Conservation (phyloP, 345 rosid genomes). For the Eucalyptus polyanthemos region DNA sequence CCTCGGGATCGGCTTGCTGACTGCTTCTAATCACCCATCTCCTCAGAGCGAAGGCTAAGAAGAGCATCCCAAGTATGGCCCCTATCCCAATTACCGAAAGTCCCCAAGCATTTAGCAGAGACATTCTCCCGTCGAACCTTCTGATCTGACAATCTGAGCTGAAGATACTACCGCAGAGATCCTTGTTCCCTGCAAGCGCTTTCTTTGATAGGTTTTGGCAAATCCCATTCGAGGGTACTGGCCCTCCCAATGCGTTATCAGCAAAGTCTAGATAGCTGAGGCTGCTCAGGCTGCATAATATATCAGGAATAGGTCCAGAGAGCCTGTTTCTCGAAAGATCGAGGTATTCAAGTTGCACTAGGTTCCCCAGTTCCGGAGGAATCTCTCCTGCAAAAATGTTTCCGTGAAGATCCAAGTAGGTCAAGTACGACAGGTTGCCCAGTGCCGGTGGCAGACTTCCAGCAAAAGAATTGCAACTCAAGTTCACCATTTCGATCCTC, state of each 20-base stretch:
- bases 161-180: conserved; percentile 36
- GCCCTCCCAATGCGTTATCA: conserved; percentile 49
- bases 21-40: conserved; percentile 26
- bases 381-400: conserved; percentile 51
- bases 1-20: conserved; percentile 24
- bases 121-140: conserved; percentile 7
- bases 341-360: conserved; percentile 51
- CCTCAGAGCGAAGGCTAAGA: conserved; percentile 18
- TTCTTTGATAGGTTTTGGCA: conserved; percentile 39
- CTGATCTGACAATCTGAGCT: conserved; percentile 38
- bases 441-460: conserved; percentile 45
- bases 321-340: conserved; percentile 54
- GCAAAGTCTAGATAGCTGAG: conserved; percentile 39
- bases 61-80: conserved; percentile 15
- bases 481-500: conserved; percentile 59
- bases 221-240: conserved; percentile 42
- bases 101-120: conserved; percentile 34
- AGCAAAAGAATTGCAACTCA: conserved; percentile 44
- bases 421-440: conserved; percentile 59
- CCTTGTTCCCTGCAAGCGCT: conserved; percentile 47
- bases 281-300: conserved; percentile 32
- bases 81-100: conserved; percentile 35
- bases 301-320: conserved; percentile 52
- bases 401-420: conserved; percentile 47
- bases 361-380: conserved; percentile 46